Conservation (phyloP, 1,284 basidiomycete genomes). For the Cryptococcus floricola region DNA sequence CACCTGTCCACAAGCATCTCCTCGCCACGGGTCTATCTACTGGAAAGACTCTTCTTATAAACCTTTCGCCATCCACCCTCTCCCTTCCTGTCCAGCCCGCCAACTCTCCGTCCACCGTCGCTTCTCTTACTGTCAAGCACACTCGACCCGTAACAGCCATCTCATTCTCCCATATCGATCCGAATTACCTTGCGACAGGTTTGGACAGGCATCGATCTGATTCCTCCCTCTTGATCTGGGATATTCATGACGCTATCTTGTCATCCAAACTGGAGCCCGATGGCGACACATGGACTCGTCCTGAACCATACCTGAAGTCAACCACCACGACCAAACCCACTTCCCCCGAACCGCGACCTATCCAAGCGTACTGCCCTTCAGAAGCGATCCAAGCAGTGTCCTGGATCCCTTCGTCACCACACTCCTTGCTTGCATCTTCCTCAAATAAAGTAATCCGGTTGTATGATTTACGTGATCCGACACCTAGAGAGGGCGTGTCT, state of each 20-base stretch:
- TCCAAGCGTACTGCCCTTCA: slow-evolving; percentile 45
- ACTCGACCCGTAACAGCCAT: slow-evolving; percentile 38
- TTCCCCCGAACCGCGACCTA: slow-evolving; percentile 28
- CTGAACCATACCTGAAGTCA: neutral
- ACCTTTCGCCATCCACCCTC: slow-evolving; percentile 35
- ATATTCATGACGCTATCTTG: slow-evolving; percentile 35
- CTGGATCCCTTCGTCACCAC: slow-evolving; percentile 22
- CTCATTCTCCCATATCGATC: slow-evolving; percentile 40
- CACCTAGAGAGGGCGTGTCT: slow-evolving; percentile 5
- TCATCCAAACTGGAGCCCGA: slow-evolving; percentile 18
- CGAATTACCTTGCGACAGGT: slow-evolving; percentile 40
- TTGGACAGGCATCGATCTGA: slow-evolving; percentile 47
- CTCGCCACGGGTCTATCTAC: slow-evolving; percentile 36
- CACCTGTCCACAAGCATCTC: slow-evolving; percentile 33
- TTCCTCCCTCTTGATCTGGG: slow-evolving; percentile 46
- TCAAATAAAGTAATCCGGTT: slow-evolving; percentile 38
- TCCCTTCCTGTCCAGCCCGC: slow-evolving; percentile 18
- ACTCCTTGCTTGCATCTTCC: slow-evolving; percentile 34
- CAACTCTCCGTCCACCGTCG: slow-evolving; percentile 8
- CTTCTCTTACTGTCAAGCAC: slow-evolving; percentile 37
- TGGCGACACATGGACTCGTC: slow-evolving; percentile 17
- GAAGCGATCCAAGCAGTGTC: slow-evolving; percentile 42
- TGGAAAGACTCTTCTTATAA: slow-evolving; percentile 34
- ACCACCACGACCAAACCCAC: slow-evolving; percentile 12
- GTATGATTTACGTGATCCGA: slow-evolving; percentile 37